Conservation (phyloP, 176 grass and related monocot genomes). For the Puccinellia tenuiflora region DNA sequence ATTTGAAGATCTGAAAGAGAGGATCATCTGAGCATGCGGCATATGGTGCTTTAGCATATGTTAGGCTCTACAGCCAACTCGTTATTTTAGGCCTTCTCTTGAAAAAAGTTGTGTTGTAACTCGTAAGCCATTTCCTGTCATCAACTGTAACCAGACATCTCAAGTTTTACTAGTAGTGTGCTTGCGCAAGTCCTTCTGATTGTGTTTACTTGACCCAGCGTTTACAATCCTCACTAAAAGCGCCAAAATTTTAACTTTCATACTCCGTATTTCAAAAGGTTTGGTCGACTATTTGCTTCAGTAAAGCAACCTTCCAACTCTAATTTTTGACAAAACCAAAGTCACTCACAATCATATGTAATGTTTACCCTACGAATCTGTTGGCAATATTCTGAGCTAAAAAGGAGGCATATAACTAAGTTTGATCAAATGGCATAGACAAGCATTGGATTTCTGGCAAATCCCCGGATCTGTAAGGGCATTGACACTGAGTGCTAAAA, state of each 20-base stretch:
- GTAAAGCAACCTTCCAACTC: not conserved
- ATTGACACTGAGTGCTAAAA: not conserved
- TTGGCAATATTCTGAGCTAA: not conserved
- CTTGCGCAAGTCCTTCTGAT: not conserved
- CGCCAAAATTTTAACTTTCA: not conserved
- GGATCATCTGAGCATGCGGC: slow-evolving; percentile 28
- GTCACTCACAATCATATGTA: not conserved
- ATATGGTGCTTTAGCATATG: slow-evolving; percentile 22
- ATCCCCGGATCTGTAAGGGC: not conserved
- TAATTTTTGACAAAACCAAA: not conserved
- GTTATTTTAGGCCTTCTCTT: slow-evolving; percentile 31
- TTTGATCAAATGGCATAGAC: not conserved
- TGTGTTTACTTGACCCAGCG: not conserved
- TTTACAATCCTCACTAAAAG: not conserved
- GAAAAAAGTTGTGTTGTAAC: slow-evolving; percentile 17
- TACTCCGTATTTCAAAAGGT: not conserved
- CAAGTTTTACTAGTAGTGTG: not conserved
- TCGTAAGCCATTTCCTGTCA: not conserved
- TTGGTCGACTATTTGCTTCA: not conserved
- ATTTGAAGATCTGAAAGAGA: slow-evolving; percentile 41
- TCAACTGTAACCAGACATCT: not conserved
- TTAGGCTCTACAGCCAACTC: slow-evolving; percentile 25
- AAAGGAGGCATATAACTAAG: not conserved
- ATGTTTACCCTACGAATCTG: not conserved
- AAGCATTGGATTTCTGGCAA: not conserved